A percentile compares a stretch with the other conserved stretches of the same genome.
phyloP scores from a whole-genome alignment of 257 asterid species.

The Thymus mandschuricus region DNA sequence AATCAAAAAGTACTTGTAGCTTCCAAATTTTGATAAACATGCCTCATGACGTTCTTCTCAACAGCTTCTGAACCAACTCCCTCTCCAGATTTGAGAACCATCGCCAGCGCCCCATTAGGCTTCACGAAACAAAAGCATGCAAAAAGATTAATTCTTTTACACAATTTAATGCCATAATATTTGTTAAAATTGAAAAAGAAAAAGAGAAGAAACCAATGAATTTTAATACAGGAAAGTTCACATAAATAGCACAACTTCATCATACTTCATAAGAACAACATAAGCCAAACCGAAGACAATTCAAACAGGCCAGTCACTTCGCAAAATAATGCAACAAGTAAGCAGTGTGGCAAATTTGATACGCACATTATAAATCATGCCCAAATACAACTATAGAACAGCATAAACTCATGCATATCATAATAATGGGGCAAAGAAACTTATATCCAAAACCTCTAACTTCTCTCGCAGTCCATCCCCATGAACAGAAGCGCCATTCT shows the following conservation, averaged over 20 bases:
- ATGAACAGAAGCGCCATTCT: conserved; percentile 45
- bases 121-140: conserved; percentile 52
- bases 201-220: neutral
- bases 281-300: neutral
- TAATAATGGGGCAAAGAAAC: conserved; percentile 40
- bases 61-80: conserved; percentile 76
- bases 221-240: neutral
- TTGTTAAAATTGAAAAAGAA: neutral
- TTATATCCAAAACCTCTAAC: conserved; percentile 75
- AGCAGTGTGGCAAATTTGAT: neutral
- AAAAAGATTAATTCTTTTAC: conserved; percentile 26
- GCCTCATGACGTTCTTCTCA: conserved; percentile 71
- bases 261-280: neutral
- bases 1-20: conserved; percentile 29
- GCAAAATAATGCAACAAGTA: neutral
- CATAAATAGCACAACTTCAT: neutral
- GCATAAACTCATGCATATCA: conserved; percentile 14
- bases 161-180: neutral
- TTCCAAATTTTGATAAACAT: conserved; percentile 45
- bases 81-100: conserved; percentile 65
- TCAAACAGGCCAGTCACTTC: neutral
- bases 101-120: conserved; percentile 67
- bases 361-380: neutral
- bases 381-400: conserved; percentile 6
- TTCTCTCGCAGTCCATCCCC: conserved; percentile 60